phyloP scores from a whole-genome alignment of 1,284 basidiomycete species.

The Fomes fomentarius region DNA sequence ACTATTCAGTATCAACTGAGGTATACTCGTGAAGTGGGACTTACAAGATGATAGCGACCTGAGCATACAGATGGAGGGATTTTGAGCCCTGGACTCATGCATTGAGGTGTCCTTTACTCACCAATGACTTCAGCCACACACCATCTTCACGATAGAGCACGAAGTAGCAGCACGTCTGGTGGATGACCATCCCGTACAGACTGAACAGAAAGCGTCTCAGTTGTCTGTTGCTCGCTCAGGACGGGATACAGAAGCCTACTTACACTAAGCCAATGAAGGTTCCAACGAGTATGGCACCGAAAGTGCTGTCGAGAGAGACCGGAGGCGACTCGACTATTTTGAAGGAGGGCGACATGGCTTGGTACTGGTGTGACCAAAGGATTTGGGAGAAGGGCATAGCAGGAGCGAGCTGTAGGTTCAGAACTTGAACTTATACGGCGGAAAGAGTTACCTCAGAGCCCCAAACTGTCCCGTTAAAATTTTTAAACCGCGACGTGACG shows the following conservation, averaged over 20 bases:
- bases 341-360: background rate
- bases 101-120: background rate
- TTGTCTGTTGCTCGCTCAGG: background rate
- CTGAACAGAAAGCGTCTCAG: background rate
- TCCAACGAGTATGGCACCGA: constrained; percentile 13
- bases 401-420: too few relatives aligned
- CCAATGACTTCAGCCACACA: background rate
- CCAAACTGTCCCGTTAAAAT: too few relatives aligned
- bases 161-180: constrained; percentile 8
- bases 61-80: too few relatives aligned
- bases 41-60: background rate
- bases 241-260: background rate
- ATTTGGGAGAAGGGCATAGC: too few relatives aligned
- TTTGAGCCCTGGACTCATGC: too few relatives aligned
- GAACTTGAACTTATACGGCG: too few relatives aligned
- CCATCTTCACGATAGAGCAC: background rate
- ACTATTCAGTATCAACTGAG: too few relatives aligned
- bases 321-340: background rate
- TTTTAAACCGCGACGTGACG: too few relatives aligned
- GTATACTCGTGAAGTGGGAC: too few relatives aligned
- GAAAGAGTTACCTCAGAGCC: too few relatives aligned
- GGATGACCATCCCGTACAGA: constrained; percentile 7
- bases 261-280: constrained; percentile 10
- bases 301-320: constrained; percentile 2
- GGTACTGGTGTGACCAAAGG: too few relatives aligned